A percentile compares a stretch with the other conserved stretches of the same genome.
These are phyloP conservation scores for Saccharomyces paradoxus DNA, from an alignment of 805 yeast species.

Conservation along the genomic window DNA sequence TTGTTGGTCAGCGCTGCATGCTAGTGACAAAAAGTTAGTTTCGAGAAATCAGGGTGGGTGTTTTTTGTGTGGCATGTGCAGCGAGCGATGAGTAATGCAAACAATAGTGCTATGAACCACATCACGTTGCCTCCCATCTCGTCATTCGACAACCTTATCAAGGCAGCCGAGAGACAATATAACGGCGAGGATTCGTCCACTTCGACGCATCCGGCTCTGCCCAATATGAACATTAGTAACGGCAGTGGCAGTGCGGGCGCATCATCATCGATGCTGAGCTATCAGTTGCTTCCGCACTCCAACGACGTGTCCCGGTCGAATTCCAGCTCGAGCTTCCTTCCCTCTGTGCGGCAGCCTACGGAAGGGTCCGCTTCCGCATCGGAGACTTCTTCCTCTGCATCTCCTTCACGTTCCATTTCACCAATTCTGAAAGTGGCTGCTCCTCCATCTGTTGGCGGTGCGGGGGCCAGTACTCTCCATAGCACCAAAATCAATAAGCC, in stretches of 20 bases:
- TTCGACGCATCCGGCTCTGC: background rate
- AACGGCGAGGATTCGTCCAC: background rate
- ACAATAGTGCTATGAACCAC: constrained; percentile 2
- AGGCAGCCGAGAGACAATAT: constrained; percentile 24
- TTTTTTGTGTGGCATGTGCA: background rate
- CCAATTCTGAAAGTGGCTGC: constrained; percentile 3
- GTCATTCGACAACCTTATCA: constrained; percentile 24
- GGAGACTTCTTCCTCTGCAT: constrained; percentile 10
- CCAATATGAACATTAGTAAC: constrained; percentile 1
- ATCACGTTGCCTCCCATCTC: constrained; percentile 24
- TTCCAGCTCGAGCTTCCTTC: constrained; percentile 17
- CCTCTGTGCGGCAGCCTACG: constrained; percentile 18
- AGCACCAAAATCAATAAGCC: constrained; percentile 31
- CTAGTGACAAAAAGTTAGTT: background rate
- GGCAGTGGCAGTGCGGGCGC: background rate
- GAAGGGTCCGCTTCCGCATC: constrained; percentile 5
- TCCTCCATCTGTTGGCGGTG: background rate
- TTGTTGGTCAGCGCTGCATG: background rate
- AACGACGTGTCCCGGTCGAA: constrained; percentile 2
- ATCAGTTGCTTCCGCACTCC: constrained; percentile 6
- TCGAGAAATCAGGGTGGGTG: background rate
- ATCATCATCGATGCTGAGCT: constrained; percentile 7
- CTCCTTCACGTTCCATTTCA: constrained; percentile 16
- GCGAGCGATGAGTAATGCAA: background rate
- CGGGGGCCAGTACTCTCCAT: background rate